Conservation (phyloP, 495 filamentous ascomycete genomes). For the Ramalina peruviana region DNA sequence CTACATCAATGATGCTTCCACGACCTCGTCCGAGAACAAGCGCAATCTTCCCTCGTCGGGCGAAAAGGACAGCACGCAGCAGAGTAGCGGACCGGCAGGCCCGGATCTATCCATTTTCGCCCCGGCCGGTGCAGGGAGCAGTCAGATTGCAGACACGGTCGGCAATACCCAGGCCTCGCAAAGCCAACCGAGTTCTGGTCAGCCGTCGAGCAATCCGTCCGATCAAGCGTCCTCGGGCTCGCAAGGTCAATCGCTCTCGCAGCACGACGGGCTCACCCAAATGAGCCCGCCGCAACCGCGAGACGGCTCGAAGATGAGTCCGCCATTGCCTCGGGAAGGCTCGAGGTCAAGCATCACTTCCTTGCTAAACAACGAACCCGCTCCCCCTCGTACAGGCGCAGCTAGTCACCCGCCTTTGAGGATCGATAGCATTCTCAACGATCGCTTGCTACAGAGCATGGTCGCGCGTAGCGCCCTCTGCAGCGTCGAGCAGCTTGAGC, state of each 20-base stretch:
- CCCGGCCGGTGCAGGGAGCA: slow-evolving; percentile 20
- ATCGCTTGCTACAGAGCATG: slow-evolving; percentile 43
- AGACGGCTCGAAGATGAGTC: slow-evolving; percentile 6
- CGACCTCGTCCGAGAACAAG: slow-evolving; percentile 59
- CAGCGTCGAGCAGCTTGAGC: slow-evolving; percentile 87
- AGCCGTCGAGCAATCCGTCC: slow-evolving; percentile 20
- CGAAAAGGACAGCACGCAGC: slow-evolving; percentile 20
- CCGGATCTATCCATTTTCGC: slow-evolving; percentile 23
- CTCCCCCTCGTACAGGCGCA: slow-evolving; percentile 11
- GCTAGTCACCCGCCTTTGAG: slow-evolving; percentile 26
- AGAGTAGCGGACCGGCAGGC: slow-evolving; percentile 37
- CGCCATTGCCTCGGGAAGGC: slow-evolving; percentile 21
- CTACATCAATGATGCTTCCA: slow-evolving; percentile 74
- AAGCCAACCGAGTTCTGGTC: slow-evolving; percentile 12
- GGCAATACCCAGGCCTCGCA: slow-evolving; percentile 16
- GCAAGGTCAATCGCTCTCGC: slow-evolving; percentile 26
- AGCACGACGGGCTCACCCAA: slow-evolving; percentile 19
- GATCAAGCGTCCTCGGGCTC: slow-evolving; percentile 17
- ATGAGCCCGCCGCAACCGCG: slow-evolving; percentile 29
- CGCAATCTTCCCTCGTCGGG: slow-evolving; percentile 43
- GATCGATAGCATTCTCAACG: slow-evolving; percentile 40
- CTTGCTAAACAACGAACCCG: slow-evolving; percentile 32
- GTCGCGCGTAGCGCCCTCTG: slow-evolving; percentile 57
- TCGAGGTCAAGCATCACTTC: slow-evolving; percentile 25
- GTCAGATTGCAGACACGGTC: slow-evolving; percentile 49